Conservation (phyloP, 2,329 filamentous ascomycete species). For the Venturia oleaginea region DNA sequence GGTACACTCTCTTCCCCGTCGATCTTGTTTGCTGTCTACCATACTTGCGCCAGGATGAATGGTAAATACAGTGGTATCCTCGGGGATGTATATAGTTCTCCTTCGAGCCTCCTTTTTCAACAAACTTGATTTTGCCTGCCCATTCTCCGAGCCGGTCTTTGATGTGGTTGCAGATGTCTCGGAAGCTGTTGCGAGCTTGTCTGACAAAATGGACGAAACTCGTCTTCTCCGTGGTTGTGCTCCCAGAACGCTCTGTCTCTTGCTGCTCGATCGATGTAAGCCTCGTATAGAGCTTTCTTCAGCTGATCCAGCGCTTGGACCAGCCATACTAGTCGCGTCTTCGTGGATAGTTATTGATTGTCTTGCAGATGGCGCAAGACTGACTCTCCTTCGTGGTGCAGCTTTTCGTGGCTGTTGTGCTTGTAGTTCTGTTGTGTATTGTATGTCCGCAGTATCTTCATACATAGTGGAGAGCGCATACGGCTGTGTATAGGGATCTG, state of each 20-base stretch:
- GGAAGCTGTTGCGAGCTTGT: constrained; percentile 3
- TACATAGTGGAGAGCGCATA: constrained; percentile 7
- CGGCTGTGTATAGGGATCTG: constrained; percentile 8
- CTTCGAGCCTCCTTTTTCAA: constrained; percentile 33
- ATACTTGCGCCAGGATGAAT: constrained; percentile 39
- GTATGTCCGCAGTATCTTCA: constrained; percentile 19
- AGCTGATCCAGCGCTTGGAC: background rate
- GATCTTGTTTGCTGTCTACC: constrained; percentile 6
- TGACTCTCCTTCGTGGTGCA: constrained; percentile 26
- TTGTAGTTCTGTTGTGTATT: constrained; percentile 30
- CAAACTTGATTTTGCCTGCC: constrained; percentile 17
- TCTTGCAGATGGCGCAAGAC: constrained; percentile 18
- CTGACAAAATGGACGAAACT: constrained; percentile 7
- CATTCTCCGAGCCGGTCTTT: background rate
- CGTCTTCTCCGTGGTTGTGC: constrained; percentile 8
- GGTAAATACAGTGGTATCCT: constrained; percentile 43
- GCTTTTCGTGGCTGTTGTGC: constrained; percentile 20
- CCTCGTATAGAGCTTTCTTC: background rate
- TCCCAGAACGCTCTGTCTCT: background rate
- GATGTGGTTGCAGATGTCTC: constrained; percentile 2
- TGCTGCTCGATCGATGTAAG: background rate
- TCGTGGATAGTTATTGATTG: constrained; percentile 10
- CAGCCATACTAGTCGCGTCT: constrained; percentile 6
- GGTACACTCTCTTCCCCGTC: constrained; percentile 22
- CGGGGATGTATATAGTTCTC: constrained; percentile 43